Evolutionary conservation across 1,284 basidiomycete species (phyloP), one percentile per base, ranked within the genome.

Genomic region (Laetiporus sulphureus): DNA sequence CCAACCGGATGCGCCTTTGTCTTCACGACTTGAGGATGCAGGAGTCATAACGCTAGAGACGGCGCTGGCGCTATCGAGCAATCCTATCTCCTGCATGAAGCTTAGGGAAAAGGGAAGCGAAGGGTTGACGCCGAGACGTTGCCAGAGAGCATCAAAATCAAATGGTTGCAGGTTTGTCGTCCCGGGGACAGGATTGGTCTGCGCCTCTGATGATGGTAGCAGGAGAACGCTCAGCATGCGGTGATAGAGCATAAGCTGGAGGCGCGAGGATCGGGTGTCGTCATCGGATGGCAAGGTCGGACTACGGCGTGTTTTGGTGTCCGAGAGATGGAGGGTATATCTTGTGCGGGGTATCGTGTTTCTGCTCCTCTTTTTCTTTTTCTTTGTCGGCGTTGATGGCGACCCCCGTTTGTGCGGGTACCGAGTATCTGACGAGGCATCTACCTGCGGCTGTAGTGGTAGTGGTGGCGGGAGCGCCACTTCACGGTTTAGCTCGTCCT

Each of bases 221-320:
- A 83, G 55, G 11, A 85, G 62, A 15, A 59, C 62, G 30, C 73
- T 71, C 11, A 92, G 65, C 33, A 93, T 73, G 37, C 80, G 79
- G 54, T 82, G 77, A 60, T 93, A 93, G 22, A 91, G 60, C 87
- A 91, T 91, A 4, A 92, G 71, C 58, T 93, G 90, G 15, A 90
- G 63, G n/a, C 75, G 75, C 0, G 88, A 77, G 0, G 78, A 63
- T 12, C 76, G 55, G 0, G 79, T 72, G 54, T 91, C 86, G 32
- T 72, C 71, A 13, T 79, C 68, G 7, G 65, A 58, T 0, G 90
- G 90, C 2, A 91, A 47, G 5, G 61, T 69, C 0, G 66, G 55
- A 0, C 58, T 59, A 5, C 65, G 67, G 15, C 90, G 74, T 5
- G 89, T 90, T 60, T 93, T 93, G 38, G 80, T 85, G 55, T 93